Conservation (phyloP, 345 rosid species). For the Hevea brasiliensis region DNA sequence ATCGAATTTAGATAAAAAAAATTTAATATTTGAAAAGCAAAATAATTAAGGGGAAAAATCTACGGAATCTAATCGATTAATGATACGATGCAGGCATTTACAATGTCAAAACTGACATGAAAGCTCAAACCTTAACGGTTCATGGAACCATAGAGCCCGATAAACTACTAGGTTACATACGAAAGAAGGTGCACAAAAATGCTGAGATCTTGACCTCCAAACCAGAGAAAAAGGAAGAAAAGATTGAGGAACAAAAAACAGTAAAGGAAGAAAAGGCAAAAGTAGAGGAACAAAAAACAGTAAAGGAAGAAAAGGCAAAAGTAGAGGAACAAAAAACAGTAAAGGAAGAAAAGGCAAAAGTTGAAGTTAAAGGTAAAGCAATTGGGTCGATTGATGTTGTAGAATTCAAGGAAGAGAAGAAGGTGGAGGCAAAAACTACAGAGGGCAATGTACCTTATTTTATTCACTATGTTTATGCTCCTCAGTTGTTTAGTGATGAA, state of each 20-base stretch:
- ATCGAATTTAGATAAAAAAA: too few species aligned
- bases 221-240: constrained; percentile 32
- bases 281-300: too few species aligned
- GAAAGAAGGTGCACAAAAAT: constrained; percentile 60
- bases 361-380: constrained; percentile 25
- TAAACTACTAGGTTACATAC: constrained; percentile 50
- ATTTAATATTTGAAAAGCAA: too few species aligned
- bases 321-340: too few species aligned
- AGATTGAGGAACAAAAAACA: background rate
- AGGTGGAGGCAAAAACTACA: constrained; percentile 45
- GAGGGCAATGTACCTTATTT: constrained; percentile 62
- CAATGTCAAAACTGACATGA: constrained; percentile 58
- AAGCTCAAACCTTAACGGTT: constrained; percentile 66
- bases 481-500: constrained; percentile 85
- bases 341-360: too few species aligned
- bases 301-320: too few species aligned
- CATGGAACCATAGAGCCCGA: constrained; percentile 64
- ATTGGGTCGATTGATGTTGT: constrained; percentile 23
- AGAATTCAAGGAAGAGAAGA: constrained; percentile 41
- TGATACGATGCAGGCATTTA: constrained; percentile 48
- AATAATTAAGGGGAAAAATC: too few species aligned
- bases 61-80: background rate
- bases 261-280: too few species aligned
- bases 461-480: constrained; percentile 73
- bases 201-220: constrained; percentile 64